phyloP scores from a whole-genome alignment of 495 filamentous ascomycete species.

The Durotheca rogersii region DNA sequence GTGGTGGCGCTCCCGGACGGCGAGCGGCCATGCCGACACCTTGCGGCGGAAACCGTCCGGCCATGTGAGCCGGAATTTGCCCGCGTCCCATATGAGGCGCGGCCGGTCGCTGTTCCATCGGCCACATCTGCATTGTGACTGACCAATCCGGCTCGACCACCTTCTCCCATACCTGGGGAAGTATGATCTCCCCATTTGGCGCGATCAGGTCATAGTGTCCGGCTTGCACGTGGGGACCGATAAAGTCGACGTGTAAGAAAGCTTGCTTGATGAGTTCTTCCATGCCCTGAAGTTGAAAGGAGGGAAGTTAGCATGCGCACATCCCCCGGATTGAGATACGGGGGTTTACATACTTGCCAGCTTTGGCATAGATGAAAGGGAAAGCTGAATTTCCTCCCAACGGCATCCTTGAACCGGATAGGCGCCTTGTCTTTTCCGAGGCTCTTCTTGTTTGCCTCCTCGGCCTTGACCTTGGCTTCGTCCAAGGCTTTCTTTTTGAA shows the following conservation, averaged over 20 bases:
- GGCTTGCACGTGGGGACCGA: conserved; percentile 78
- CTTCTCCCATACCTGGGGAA: conserved; percentile 84
- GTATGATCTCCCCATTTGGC: conserved; percentile 83
- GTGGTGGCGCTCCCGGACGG: conserved; percentile 4
- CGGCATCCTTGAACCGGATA: conserved; percentile 86
- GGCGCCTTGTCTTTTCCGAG: conserved; percentile 48
- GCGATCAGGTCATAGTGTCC: conserved; percentile 84
- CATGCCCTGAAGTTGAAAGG: conserved; percentile 68
- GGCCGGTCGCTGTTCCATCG: conserved; percentile 57
- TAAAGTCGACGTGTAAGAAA: conserved; percentile 79
- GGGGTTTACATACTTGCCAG: conserved; percentile 64
- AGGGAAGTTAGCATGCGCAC: conserved; percentile 18
- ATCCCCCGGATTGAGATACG: neutral
- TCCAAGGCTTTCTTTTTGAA: conserved; percentile 48
- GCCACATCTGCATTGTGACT: conserved; percentile 98
- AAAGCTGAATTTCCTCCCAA: conserved; percentile 83
- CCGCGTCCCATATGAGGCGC: conserved; percentile 10
- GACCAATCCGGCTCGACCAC: conserved; percentile 84
- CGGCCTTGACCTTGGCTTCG: conserved; percentile 50
- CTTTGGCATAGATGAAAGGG: conserved; percentile 77
- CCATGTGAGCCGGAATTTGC: conserved; percentile 9
- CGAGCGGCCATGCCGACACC: neutral
- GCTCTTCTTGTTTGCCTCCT: conserved; percentile 51
- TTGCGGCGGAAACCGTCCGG: conserved; percentile 2
- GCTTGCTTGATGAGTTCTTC: conserved; percentile 84